A percentile compares a stretch with the other conserved stretches of the same genome.
These are phyloP conservation scores for Aquanectria penicillioides DNA, from an alignment of 2,329 filamentous ascomycete genomes.

Conservation along the genomic window DNA sequence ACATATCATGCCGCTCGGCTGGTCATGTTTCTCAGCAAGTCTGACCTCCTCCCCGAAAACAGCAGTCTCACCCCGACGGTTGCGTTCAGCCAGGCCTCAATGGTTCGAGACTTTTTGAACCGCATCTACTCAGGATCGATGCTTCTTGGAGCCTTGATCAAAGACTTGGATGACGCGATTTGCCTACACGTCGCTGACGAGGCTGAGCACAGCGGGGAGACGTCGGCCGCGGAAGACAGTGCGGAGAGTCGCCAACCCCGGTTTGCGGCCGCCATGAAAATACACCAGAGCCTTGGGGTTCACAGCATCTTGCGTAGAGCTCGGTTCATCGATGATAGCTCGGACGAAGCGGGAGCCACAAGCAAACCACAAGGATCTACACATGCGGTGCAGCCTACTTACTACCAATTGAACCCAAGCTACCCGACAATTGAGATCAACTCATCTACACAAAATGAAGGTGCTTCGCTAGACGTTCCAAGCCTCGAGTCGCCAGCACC, in stretches of 20 bases:
- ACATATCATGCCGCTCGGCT: constrained; percentile 13
- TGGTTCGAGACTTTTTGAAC: not conserved
- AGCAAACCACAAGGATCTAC: not conserved
- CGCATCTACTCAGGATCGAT: not conserved
- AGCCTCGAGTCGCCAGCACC: no score
- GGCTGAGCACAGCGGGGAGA: not conserved
- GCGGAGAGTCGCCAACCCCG: not conserved
- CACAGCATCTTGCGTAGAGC: constrained; percentile 17
- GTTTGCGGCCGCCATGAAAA: not conserved
- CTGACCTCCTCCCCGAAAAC: not conserved
- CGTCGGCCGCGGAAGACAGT: constrained; percentile 12
- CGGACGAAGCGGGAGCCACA: not conserved
- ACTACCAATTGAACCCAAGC: not conserved
- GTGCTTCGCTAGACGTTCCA: no score
- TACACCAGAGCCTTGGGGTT: constrained; percentile 4
- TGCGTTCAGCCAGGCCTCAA: not conserved
- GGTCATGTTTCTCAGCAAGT: constrained; percentile 15
- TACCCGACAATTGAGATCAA: no score
- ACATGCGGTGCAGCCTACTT: not conserved
- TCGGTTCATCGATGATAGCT: constrained; percentile 20
- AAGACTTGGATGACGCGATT: constrained; percentile 5
- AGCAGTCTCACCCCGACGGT: not conserved
- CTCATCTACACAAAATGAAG: no score
- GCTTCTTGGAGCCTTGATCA: not conserved
- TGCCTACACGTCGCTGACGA: not conserved